A percentile compares a stretch with the other conserved stretches of the same genome.
Evolutionary conservation across 495 filamentous ascomycete species (phyloP).

Genomic region (Penicillium chermesinum): DNA sequence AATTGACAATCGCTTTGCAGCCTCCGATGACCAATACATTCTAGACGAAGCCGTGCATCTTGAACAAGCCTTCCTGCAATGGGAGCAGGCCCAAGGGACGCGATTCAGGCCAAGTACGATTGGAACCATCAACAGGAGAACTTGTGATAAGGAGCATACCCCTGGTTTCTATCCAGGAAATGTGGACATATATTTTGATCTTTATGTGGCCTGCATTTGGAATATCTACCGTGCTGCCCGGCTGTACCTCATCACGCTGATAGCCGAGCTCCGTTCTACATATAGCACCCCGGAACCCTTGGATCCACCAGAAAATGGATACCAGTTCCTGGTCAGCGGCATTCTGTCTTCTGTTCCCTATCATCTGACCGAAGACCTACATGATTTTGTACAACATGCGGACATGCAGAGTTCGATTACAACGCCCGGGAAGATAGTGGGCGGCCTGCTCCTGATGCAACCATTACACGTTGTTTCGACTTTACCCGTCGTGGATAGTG

Average conservation of each 20-base stretch:
- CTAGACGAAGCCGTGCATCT: neutral
- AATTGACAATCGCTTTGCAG: neutral
- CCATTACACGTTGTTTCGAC: neutral
- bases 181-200: neutral
- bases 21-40: neutral
- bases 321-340: neutral
- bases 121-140: neutral
- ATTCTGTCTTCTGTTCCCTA: neutral
- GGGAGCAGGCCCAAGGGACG: neutral
- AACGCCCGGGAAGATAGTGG: neutral
- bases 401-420: neutral
- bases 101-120: neutral
- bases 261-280: neutral
- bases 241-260: neutral
- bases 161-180: neutral
- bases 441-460: neutral
- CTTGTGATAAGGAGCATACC: neutral
- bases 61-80: neutral
- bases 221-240: conserved; percentile 1
- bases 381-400: neutral
- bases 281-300: neutral
- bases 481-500: neutral
- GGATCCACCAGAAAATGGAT: neutral
- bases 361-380: neutral
- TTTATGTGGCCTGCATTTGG: neutral